phyloP scores from a whole-genome alignment of 2,329 filamentous ascomycete species.

The Aulographum hederae region DNA sequence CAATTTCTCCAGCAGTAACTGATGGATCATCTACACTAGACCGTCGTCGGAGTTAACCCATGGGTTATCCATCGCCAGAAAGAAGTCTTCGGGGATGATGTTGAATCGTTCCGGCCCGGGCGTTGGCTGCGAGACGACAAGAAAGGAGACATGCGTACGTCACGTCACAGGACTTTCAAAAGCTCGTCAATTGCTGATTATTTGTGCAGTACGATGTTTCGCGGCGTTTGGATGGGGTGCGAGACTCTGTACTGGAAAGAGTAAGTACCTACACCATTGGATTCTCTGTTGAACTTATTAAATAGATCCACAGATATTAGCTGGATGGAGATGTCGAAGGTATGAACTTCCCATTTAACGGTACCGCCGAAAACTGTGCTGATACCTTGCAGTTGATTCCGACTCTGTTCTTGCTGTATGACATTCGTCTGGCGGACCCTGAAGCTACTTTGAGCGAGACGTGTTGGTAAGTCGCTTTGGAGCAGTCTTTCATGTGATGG shows the following conservation, averaged over 20 bases:
- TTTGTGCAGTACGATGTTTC: constrained; percentile 10
- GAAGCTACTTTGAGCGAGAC: constrained; percentile 12
- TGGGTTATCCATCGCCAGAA: constrained; percentile 15
- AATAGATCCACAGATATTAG: constrained; percentile 9
- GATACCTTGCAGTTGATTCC: constrained; percentile 16
- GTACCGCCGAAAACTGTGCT: no score
- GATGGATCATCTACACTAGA: no score
- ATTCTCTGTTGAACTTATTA: not conserved
- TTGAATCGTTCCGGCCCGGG: constrained; percentile 16
- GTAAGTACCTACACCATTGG: constrained; percentile 1
- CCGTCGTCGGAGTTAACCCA: constrained; percentile 13
- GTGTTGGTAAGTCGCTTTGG: constrained; percentile 9
- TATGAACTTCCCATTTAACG: no score
- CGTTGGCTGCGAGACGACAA: constrained; percentile 14
- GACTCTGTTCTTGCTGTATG: constrained; percentile 16
- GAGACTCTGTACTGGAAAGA: constrained; percentile 12
- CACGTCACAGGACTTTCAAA: constrained; percentile 3
- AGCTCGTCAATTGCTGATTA: constrained; percentile 2
- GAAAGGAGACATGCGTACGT: constrained; percentile 6
- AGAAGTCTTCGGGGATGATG: constrained; percentile 13
- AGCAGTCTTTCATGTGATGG: not conserved
- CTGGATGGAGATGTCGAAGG: constrained; percentile 17
- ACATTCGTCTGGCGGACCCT: constrained; percentile 14
- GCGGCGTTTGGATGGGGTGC: constrained; percentile 17
- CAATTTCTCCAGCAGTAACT: no score